These are phyloP conservation scores for Colletotrichum caudatum DNA, from an alignment of 2,329 filamentous ascomycete genomes.

Conservation along the genomic window DNA sequence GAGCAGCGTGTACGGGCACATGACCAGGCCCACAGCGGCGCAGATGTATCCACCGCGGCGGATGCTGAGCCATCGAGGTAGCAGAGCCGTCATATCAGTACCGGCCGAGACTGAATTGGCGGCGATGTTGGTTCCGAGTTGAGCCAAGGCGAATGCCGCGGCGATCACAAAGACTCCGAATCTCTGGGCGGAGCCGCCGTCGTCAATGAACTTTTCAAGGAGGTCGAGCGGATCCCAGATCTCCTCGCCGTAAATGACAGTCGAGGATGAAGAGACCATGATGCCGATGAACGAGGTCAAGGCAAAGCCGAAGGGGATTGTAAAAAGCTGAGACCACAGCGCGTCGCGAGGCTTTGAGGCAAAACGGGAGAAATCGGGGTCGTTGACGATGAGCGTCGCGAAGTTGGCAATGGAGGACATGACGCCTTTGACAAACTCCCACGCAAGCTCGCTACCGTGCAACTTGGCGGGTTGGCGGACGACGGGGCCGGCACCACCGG, in stretches of 20 bases:
- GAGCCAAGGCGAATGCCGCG: slow-evolving; percentile 78
- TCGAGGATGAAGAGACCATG: slow-evolving; percentile 79
- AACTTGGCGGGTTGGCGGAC: slow-evolving; percentile 74
- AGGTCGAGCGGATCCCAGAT: slow-evolving; percentile 82
- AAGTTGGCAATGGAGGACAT: slow-evolving; percentile 95
- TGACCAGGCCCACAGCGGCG: slow-evolving; percentile 81
- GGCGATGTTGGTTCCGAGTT: slow-evolving; percentile 88
- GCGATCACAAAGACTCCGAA: slow-evolving; percentile 83
- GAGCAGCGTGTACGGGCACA: slow-evolving; percentile 89
- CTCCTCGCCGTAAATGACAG: slow-evolving; percentile 71
- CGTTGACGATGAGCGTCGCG: slow-evolving; percentile 85
- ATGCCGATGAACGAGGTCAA: slow-evolving; percentile 89
- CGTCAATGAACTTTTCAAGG: slow-evolving; percentile 74
- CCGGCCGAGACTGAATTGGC: slow-evolving; percentile 88
- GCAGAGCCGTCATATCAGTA: slow-evolving; percentile 83
- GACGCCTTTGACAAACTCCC: slow-evolving; percentile 86
- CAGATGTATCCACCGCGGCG: slow-evolving; percentile 89
- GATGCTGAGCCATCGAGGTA: slow-evolving; percentile 86
- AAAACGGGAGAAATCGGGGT: slow-evolving; percentile 89
- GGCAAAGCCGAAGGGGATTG: slow-evolving; percentile 78
- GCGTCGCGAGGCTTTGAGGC: slow-evolving; percentile 81
- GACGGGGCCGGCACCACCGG: slow-evolving; percentile 86
- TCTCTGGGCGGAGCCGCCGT: slow-evolving; percentile 75
- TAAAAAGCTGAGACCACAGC: slow-evolving; percentile 82
- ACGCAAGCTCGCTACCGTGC: slow-evolving; percentile 77